Base-by-base conservation (phyloP, 441 rosid genomes). In the Gossypium davidsonii region DNA sequence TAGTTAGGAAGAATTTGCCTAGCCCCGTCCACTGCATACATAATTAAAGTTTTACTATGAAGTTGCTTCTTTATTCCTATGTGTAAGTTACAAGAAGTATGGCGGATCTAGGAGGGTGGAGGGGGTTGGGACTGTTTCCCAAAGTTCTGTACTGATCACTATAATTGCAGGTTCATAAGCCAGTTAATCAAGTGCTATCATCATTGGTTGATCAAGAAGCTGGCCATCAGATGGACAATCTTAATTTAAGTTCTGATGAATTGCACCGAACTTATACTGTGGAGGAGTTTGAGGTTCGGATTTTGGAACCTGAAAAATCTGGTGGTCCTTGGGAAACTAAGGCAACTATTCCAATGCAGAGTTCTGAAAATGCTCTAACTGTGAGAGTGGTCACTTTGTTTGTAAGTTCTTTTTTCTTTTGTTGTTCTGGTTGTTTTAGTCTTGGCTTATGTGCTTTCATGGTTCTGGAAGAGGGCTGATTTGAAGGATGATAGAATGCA, bases 301-400 rank as follows among this genome's bases (percentile, higher is more conserved):
- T 96, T 80, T 66, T 96, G 84, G 98, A 93, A 82, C 97, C 97
- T 34, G 93, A 92, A 77, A 90, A 78, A 78, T 84, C 87, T 74
- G 97, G 96, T 77, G 97, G 97, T 39, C 91, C 90, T 79, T 96
- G 99, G 99, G 94, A 91, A 84, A 87, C 96, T 59, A 93, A 79
- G 83, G 97, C 97, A 79, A 90, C 91, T 74, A 95, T 95, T 72
- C 90, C 95, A 79, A 93, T 95, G 99, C 99, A 95, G 79, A 86
- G 84, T 86, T 82, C 97, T 78, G 99, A 93, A 84, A 90, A 91
- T 88, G 97, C 99, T 11, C 85, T 95, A 53, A 91, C 98, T 31
- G 97, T 95, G 71, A 85, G 99, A 80, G 90, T 93, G 79, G 99
- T 95, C 74, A 83, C 92, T 51, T 88, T 93, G 58, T 83, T 88